phyloP scores from a whole-genome alignment of 805 yeast species.

The Tetrapisispora nanseiensis region DNA sequence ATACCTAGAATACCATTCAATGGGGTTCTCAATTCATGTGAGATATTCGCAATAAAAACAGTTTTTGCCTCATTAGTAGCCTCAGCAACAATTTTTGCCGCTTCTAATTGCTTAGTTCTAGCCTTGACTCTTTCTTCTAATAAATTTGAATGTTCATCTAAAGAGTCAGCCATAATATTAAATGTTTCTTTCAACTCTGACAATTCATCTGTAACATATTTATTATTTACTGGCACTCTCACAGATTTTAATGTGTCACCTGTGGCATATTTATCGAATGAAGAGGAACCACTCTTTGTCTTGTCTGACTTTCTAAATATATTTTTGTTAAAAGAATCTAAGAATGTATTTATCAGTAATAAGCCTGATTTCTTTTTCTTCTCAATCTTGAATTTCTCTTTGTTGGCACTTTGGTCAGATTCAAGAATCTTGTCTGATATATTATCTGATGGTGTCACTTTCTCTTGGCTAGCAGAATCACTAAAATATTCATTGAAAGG shows the following conservation, averaged over 20 bases:
- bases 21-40: constrained; percentile 92
- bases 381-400: no score
- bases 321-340: no score
- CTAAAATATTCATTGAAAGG: not conserved
- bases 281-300: no score
- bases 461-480: not conserved
- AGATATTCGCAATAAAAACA: constrained; percentile 81
- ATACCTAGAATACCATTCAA: constrained; percentile 92
- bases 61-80: constrained; percentile 96
- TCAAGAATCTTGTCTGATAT: no score
- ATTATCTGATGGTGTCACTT: not conserved
- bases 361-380: no score
- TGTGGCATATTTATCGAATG: not conserved
- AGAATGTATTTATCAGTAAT: no score
- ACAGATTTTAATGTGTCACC: constrained; percentile 19
- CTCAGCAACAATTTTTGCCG: constrained; percentile 82
- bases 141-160: constrained; percentile 72
- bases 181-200: constrained; percentile 83
- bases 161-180: constrained; percentile 82
- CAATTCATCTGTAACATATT: constrained; percentile 69
- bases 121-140: constrained; percentile 81
- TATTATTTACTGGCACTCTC: constrained; percentile 37
- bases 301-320: no score
- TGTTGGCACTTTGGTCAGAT: not conserved
- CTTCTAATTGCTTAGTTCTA: constrained; percentile 81